These are phyloP conservation scores for Penicillium odoratum DNA, from an alignment of 495 filamentous ascomycete species.

Conservation along the genomic window DNA sequence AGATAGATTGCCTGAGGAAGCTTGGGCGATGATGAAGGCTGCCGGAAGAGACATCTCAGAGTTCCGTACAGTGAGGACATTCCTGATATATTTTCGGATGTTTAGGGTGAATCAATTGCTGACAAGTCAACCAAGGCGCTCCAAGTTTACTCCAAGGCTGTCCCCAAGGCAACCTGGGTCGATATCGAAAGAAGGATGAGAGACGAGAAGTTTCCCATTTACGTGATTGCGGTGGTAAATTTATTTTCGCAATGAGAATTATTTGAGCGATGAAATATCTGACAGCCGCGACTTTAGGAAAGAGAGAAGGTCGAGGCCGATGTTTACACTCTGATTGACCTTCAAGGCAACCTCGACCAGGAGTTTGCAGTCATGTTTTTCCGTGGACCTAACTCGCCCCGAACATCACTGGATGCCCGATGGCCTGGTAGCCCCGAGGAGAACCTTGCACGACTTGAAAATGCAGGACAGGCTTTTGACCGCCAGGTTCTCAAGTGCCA, in stretches of 20 bases:
- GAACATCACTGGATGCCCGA: slow-evolving; percentile 55
- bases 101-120: not conserved
- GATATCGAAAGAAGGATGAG: slow-evolving; percentile 78
- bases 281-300: not conserved
- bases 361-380: slow-evolving; percentile 74
- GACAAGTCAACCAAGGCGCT: slow-evolving; percentile 44
- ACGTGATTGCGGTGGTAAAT: slow-evolving; percentile 70
- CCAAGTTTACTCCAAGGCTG: slow-evolving; percentile 71
- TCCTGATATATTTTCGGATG: not conserved
- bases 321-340: slow-evolving; percentile 74
- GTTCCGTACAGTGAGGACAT: slow-evolving; percentile 60
- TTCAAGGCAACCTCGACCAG: slow-evolving; percentile 76
- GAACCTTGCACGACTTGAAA: slow-evolving; percentile 69
- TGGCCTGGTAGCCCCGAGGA: slow-evolving; percentile 69
- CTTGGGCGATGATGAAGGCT: slow-evolving; percentile 66
- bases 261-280: not conserved
- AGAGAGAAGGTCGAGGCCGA: slow-evolving; percentile 57
- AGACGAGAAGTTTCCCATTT: slow-evolving; percentile 56
- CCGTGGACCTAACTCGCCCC: slow-evolving; percentile 61
- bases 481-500: slow-evolving; percentile 65
- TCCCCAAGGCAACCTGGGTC: slow-evolving; percentile 61
- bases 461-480: slow-evolving; percentile 70
- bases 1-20: slow-evolving; percentile 60
- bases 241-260: not conserved
- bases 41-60: slow-evolving; percentile 73